These are phyloP conservation scores for Haematococcus lacustris DNA, from an alignment of 139 green algal species.

Conservation along the genomic window DNA sequence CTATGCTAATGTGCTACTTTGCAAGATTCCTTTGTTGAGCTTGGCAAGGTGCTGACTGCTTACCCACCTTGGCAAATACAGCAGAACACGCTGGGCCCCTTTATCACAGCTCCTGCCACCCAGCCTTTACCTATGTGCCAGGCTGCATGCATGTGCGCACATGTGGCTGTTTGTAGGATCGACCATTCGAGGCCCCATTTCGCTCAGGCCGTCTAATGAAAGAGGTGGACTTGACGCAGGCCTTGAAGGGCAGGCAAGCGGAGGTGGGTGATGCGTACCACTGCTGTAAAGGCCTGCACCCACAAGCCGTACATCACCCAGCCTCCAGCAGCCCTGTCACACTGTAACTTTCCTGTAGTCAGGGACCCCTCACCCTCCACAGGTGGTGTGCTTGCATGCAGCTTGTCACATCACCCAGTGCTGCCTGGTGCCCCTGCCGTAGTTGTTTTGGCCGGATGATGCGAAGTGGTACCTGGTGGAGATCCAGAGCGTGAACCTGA, in stretches of 20 bases:
- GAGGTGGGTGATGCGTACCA: constrained; percentile 36
- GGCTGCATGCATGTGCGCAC: not conserved
- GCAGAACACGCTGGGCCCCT: not conserved
- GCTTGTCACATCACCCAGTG: not conserved
- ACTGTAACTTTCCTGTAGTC: not conserved
- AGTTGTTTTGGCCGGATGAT: constrained; percentile 87
- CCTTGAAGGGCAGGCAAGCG: constrained; percentile 59
- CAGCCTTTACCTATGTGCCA: not conserved
- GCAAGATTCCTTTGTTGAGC: too few relatives aligned
- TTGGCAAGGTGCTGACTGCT: too few relatives aligned
- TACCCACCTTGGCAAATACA: too few relatives aligned
- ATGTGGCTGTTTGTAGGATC: constrained; percentile 9
- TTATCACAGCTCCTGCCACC: not conserved
- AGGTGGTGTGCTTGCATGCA: not conserved
- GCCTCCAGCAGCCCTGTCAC: not conserved
- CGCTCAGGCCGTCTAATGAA: constrained; percentile 15
- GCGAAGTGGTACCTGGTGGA: constrained; percentile 76
- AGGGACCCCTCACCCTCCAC: not conserved
- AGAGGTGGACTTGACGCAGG: constrained; percentile 40
- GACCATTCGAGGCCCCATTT: constrained; percentile 11
- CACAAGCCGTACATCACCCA: not conserved
- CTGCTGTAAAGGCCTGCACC: not conserved
- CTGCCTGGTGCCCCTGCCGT: not conserved
- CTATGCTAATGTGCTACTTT: too few relatives aligned
- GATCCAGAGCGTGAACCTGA: constrained; percentile 61